A percentile compares a stretch with the other conserved stretches of the same genome.
Evolutionary conservation across 495 filamentous ascomycete species (phyloP).

Genomic region (Thozetella sp.): DNA sequence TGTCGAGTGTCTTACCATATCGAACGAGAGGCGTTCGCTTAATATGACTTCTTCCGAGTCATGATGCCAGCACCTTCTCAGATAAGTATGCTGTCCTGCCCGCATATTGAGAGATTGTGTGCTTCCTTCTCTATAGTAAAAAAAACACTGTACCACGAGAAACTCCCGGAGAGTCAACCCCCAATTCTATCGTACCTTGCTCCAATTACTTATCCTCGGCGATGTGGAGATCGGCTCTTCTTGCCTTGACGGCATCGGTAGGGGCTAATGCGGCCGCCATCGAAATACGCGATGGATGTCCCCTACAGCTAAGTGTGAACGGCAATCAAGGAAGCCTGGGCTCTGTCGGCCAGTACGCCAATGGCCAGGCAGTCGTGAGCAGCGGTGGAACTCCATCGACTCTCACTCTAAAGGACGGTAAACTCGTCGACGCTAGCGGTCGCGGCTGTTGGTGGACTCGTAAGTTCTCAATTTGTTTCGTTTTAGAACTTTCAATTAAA

Average conservation of each 20-base stretch:
- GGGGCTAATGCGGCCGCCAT: not conserved
- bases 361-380: not conserved
- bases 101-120: too few relatives aligned
- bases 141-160: too few relatives aligned
- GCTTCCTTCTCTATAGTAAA: too few relatives aligned
- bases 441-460: constrained; percentile 62
- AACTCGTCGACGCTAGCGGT: constrained; percentile 52
- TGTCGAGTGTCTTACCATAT: too few relatives aligned
- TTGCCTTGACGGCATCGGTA: not conserved
- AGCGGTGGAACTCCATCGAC: not conserved
- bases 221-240: not conserved
- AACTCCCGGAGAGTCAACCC: too few relatives aligned
- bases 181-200: not conserved
- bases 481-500: not conserved
- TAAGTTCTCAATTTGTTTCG: constrained; percentile 23
- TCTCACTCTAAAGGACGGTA: not conserved
- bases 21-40: too few relatives aligned
- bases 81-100: too few relatives aligned
- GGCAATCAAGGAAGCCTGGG: not conserved
- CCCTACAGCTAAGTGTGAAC: not conserved
- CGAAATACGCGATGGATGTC: not conserved
- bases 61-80: too few relatives aligned
- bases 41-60: too few relatives aligned
- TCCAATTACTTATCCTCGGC: not conserved
- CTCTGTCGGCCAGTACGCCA: not conserved